Conservation (phyloP, 129 eudicot species). For the Artemisia annua region DNA sequence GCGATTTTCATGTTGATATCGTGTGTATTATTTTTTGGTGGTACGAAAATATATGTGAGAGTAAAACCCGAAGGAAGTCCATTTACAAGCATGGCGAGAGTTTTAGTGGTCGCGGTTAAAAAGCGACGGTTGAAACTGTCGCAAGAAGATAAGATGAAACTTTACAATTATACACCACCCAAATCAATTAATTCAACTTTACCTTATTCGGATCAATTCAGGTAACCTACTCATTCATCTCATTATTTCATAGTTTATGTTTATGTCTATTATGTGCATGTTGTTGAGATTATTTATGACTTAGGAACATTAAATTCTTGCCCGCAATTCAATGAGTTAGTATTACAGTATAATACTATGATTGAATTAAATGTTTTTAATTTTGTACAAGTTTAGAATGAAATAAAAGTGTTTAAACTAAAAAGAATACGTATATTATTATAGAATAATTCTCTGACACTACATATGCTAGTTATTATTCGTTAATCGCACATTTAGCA, state of each 20-base stretch:
- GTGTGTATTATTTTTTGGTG: slow-evolving; percentile 54
- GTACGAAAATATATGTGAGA: slow-evolving; percentile 62
- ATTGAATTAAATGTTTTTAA: background rate
- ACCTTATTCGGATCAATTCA: slow-evolving; percentile 55
- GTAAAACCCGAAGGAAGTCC: slow-evolving; percentile 88
- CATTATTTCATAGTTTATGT: background rate
- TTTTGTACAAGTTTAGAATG: background rate
- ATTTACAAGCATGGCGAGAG: slow-evolving; percentile 50
- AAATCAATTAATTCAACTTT: slow-evolving; percentile 53
- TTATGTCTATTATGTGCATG: slow-evolving; percentile 13
- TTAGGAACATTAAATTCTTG: background rate
- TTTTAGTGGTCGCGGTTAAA: slow-evolving; percentile 51
- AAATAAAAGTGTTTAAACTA: background rate
- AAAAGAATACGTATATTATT: too few relatives aligned
- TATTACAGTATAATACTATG: too few relatives aligned
- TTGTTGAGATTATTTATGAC: background rate
- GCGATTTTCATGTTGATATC: slow-evolving; percentile 60
- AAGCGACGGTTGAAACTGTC: slow-evolving; percentile 53
- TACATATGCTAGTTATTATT: background rate
- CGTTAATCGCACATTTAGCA: background rate
- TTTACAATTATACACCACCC: slow-evolving; percentile 43
- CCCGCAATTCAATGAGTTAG: background rate
- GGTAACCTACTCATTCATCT: slow-evolving; percentile 27
- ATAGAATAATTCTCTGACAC: background rate
- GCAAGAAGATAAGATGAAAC: slow-evolving; percentile 33